phyloP scores from a whole-genome alignment of 495 filamentous ascomycete genomes.

The Annulohypoxylon maeteangense region DNA sequence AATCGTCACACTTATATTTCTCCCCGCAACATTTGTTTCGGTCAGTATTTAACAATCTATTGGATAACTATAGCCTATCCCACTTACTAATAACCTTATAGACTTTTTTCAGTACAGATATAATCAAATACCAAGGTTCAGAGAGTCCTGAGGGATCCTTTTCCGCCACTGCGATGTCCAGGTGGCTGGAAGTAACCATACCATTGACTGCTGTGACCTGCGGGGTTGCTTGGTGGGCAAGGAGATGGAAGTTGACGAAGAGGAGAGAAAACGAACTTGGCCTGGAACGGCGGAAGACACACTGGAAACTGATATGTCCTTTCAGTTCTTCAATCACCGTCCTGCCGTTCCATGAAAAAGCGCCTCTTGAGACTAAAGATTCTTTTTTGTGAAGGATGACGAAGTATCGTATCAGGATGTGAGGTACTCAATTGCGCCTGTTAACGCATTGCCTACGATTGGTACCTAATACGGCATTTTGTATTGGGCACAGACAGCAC shows the following conservation, averaged over 20 bases:
- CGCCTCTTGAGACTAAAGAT: not conserved
- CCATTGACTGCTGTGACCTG: constrained; percentile 49
- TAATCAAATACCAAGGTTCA: constrained; percentile 55
- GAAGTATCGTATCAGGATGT: not conserved
- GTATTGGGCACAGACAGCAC: too few relatives aligned
- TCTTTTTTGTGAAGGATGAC: not conserved
- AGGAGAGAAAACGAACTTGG: not conserved
- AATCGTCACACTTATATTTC: constrained; percentile 53
- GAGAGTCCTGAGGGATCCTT: constrained; percentile 45
- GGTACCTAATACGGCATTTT: too few relatives aligned
- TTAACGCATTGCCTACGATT: too few relatives aligned
- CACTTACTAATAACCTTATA: constrained; percentile 30
- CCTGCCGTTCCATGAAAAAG: constrained; percentile 8
- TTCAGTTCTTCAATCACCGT: constrained; percentile 1
- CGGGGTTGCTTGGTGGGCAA: constrained; percentile 27
- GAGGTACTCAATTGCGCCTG: not conserved
- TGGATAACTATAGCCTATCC: too few relatives aligned
- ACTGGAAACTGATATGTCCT: constrained; percentile 2
- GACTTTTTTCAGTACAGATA: constrained; percentile 60
- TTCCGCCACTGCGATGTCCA: constrained; percentile 50
- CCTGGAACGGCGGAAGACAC: not conserved
- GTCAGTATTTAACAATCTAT: constrained; percentile 34
- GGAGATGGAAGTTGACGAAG: constrained; percentile 13
- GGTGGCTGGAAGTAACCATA: constrained; percentile 58
- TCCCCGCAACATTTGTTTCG: constrained; percentile 59